phyloP scores from a whole-genome alignment of 2,329 filamentous ascomycete genomes.

The Penicillium sp. region DNA sequence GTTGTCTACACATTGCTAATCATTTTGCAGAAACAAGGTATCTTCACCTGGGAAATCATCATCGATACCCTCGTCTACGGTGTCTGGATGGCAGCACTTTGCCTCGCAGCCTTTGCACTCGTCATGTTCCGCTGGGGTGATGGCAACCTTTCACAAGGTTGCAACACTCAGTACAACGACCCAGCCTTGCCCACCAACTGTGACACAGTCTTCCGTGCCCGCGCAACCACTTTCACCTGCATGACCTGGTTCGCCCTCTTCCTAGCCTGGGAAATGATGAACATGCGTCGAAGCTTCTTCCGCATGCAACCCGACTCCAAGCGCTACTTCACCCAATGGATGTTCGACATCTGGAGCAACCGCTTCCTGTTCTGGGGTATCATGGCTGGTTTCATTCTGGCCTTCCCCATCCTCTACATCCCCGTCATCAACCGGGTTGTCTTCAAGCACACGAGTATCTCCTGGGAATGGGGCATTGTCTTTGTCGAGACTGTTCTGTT shows the following conservation, averaged over 20 bases:
- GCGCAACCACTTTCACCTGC: slow-evolving; percentile 66
- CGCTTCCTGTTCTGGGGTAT: slow-evolving; percentile 65
- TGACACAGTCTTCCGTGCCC: slow-evolving; percentile 62
- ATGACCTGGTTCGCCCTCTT: slow-evolving; percentile 72
- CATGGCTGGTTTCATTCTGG: slow-evolving; percentile 51
- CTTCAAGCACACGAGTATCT: slow-evolving; percentile 61
- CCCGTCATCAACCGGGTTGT: slow-evolving; percentile 60
- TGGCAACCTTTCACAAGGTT: slow-evolving; percentile 54
- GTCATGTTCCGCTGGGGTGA: slow-evolving; percentile 59
- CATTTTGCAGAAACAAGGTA: slow-evolving; percentile 49
- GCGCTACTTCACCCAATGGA: slow-evolving; percentile 60
- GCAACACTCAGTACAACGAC: slow-evolving; percentile 53
- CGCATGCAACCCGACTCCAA: slow-evolving; percentile 61
- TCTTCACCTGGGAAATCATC: slow-evolving; percentile 73
- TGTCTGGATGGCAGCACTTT: slow-evolving; percentile 66
- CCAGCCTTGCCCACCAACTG: slow-evolving; percentile 41
- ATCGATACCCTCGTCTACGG: slow-evolving; percentile 77
- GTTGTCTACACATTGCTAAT: slow-evolving; percentile 4
- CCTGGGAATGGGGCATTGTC: slow-evolving; percentile 65
- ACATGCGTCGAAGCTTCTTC: slow-evolving; percentile 68
- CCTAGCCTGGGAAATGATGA: slow-evolving; percentile 71
- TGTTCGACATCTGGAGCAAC: slow-evolving; percentile 63
- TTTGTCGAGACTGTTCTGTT: slow-evolving; percentile 57
- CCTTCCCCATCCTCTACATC: slow-evolving; percentile 61
- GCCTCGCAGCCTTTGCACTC: slow-evolving; percentile 57